Percentiles rank a stretch among this genome's conserved stretches.
Evolutionary conservation across 352 stramenopile species (phyloP).

Genomic region (Phytophthora niederhauseri): DNA sequence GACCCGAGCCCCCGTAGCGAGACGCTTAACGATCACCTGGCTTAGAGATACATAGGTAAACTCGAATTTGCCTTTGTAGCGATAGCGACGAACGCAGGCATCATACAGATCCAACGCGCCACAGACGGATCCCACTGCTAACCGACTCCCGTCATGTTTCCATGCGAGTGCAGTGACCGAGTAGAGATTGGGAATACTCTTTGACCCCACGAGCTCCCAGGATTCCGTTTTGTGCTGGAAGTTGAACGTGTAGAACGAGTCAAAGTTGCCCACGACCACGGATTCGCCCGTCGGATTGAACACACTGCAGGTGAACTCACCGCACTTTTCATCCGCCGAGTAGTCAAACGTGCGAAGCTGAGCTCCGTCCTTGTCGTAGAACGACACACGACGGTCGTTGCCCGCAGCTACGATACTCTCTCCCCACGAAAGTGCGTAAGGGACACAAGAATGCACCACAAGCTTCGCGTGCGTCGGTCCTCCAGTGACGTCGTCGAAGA

Average conservation of each 20-base stretch:
- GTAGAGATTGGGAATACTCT: slow-evolving; percentile 93
- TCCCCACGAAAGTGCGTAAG: slow-evolving; percentile 93
- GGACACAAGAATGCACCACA: slow-evolving; percentile 85
- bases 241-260: slow-evolving; percentile 92
- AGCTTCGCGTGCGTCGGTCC: slow-evolving; percentile 88
- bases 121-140: slow-evolving; percentile 92
- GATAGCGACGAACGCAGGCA: slow-evolving; percentile 89
- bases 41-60: slow-evolving; percentile 95
- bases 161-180: slow-evolving; percentile 92
- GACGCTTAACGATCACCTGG: slow-evolving; percentile 94
- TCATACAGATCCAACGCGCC: slow-evolving; percentile 94
- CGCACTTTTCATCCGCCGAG: slow-evolving; percentile 77
- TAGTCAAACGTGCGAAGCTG: slow-evolving; percentile 93
- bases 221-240: slow-evolving; percentile 85
- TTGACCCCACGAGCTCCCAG: slow-evolving; percentile 86
- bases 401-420: slow-evolving; percentile 91
- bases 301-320: slow-evolving; percentile 80
- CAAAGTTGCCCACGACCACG: slow-evolving; percentile 94
- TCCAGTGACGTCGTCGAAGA: slow-evolving; percentile 90
- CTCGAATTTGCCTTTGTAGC: slow-evolving; percentile 96
- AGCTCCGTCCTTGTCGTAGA: slow-evolving; percentile 92
- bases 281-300: slow-evolving; percentile 93
- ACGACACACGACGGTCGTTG: slow-evolving; percentile 91
- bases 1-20: slow-evolving; percentile 84
- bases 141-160: slow-evolving; percentile 90